Percentiles rank a stretch among this genome's conserved stretches.
Conservation (phyloP, 2,329 filamentous ascomycete genomes). For the Stachybotrys elegans region DNA sequence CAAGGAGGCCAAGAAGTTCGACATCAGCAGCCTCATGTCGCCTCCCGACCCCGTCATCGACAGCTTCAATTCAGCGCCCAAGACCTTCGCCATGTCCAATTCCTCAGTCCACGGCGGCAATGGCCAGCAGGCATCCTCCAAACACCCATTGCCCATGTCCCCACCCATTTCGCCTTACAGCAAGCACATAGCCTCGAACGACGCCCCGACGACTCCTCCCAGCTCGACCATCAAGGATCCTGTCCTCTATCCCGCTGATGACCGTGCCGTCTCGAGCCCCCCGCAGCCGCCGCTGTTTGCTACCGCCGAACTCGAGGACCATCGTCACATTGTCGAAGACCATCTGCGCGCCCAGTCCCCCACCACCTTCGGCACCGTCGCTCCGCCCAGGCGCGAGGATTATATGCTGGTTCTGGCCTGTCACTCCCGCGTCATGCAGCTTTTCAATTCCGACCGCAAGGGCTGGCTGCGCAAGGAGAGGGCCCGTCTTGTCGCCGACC, state of each 20-base stretch:
- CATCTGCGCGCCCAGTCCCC: conserved; percentile 42
- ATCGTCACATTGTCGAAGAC: conserved; percentile 43
- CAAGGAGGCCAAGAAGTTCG: conserved; percentile 33
- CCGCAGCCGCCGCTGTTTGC: conserved; percentile 47
- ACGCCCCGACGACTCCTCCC: conserved; percentile 21
- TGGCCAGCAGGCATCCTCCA: conserved; percentile 20
- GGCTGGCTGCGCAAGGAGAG: conserved; percentile 48
- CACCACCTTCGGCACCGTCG: conserved; percentile 34
- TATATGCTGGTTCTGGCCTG: conserved; percentile 51
- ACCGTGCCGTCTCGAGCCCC: conserved; percentile 31
- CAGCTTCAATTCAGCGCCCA: conserved; percentile 37
- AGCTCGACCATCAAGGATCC: conserved; percentile 41
- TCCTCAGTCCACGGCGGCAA: conserved; percentile 12
- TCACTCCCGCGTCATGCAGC: conserved; percentile 45
- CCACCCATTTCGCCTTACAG: conserved; percentile 52
- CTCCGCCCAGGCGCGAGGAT: conserved; percentile 46
- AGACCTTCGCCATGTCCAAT: conserved; percentile 13
- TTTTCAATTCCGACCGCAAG: conserved; percentile 36
- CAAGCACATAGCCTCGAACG: conserved; percentile 29
- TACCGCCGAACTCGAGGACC: conserved; percentile 32
- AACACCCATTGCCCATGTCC: conserved; percentile 41
- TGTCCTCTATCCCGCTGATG: conserved; percentile 50
- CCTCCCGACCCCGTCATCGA: conserved; percentile 54
- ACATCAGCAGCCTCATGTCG: conserved; percentile 56
- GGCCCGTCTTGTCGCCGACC: conserved; percentile 41